Percentiles rank a stretch among this genome's conserved stretches.
Evolutionary conservation across 2,329 filamentous ascomycete genomes (phyloP).

Genomic region (Endocalyx cinctus): DNA sequence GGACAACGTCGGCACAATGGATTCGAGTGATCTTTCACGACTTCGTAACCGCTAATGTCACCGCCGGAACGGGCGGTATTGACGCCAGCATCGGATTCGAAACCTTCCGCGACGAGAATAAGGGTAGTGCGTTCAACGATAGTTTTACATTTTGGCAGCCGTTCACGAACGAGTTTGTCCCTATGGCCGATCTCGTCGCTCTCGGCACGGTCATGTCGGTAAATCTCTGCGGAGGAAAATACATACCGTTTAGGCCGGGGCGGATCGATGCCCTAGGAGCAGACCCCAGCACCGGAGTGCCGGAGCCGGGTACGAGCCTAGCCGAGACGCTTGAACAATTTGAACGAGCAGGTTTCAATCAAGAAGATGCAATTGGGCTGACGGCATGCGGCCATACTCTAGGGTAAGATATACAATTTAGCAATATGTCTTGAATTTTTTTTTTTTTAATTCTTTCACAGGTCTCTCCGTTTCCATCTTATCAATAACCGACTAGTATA

Average conservation of each 20-base stretch:
- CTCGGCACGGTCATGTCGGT: slow-evolving; percentile 25
- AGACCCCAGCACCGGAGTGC: slow-evolving; percentile 22
- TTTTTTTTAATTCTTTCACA: too few species aligned
- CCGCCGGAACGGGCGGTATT: slow-evolving; percentile 22
- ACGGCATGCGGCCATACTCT: slow-evolving; percentile 25
- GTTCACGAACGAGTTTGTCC: slow-evolving; percentile 23
- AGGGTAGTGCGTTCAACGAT: slow-evolving; percentile 23
- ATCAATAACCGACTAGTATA: too few species aligned
- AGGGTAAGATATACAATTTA: too few species aligned
- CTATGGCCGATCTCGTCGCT: slow-evolving; percentile 26
- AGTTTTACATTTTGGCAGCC: slow-evolving; percentile 24
- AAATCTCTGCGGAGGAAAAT: slow-evolving; percentile 20
- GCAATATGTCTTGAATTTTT: too few species aligned
- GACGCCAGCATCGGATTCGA: slow-evolving; percentile 27
- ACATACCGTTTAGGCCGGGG: slow-evolving; percentile 22
- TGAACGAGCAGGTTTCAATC: slow-evolving; percentile 19
- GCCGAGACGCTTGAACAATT: slow-evolving; percentile 22
- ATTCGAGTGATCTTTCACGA: slow-evolving; percentile 24
- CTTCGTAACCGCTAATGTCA: slow-evolving; percentile 20
- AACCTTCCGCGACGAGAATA: slow-evolving; percentile 21
- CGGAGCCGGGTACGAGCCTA: slow-evolving; percentile 18
- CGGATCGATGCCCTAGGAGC: slow-evolving; percentile 21
- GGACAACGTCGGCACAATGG: slow-evolving; percentile 23
- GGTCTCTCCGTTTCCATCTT: too few species aligned
- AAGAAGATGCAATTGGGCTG: slow-evolving; percentile 18